Evolutionary conservation across 2,329 filamentous ascomycete species (phyloP).

Genomic region (Arthrobotrys conoides): DNA sequence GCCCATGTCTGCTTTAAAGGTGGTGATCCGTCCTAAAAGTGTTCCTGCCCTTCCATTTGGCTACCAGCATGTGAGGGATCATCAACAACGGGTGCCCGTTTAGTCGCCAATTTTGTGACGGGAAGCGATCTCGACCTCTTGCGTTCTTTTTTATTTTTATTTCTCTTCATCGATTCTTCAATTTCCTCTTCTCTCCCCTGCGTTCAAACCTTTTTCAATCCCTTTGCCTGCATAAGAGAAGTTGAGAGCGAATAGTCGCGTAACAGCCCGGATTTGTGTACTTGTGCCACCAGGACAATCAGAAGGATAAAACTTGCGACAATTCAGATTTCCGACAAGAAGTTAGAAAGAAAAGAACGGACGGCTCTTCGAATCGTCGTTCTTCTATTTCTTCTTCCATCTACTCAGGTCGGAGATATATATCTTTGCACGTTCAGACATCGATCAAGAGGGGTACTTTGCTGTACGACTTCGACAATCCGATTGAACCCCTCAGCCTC

Average conservation of each 20-base stretch:
- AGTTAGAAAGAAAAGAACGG: slow-evolving; percentile 4
- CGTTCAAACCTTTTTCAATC: slow-evolving; percentile 27
- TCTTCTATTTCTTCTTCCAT: not conserved
- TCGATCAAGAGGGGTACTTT: slow-evolving; percentile 51
- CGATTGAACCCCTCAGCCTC: slow-evolving; percentile 27
- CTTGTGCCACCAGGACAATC: slow-evolving; percentile 46
- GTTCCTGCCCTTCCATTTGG: slow-evolving; percentile 41
- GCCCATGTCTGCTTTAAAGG: slow-evolving; percentile 61
- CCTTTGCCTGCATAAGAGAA: slow-evolving; percentile 49
- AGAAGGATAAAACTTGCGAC: slow-evolving; percentile 24
- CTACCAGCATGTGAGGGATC: slow-evolving; percentile 60
- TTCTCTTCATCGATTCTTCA: slow-evolving; percentile 21
- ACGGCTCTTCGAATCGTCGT: slow-evolving; percentile 17
- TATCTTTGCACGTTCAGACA: slow-evolving; percentile 28
- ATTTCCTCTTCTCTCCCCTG: slow-evolving; percentile 32
- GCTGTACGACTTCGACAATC: slow-evolving; percentile 58
- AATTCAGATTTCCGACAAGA: slow-evolving; percentile 32
- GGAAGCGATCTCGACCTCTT: slow-evolving; percentile 59
- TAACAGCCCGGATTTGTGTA: slow-evolving; percentile 47
- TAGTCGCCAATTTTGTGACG: slow-evolving; percentile 55
- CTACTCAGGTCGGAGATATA: slow-evolving; percentile 12
- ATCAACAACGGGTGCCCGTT: slow-evolving; percentile 58
- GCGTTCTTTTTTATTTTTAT: slow-evolving; percentile 20
- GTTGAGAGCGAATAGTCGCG: slow-evolving; percentile 28
- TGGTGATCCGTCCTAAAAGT: slow-evolving; percentile 49